Evolutionary conservation across 345 rosid genomes (phyloP).

Genomic region (Zanthoxylum bungeanum): DNA sequence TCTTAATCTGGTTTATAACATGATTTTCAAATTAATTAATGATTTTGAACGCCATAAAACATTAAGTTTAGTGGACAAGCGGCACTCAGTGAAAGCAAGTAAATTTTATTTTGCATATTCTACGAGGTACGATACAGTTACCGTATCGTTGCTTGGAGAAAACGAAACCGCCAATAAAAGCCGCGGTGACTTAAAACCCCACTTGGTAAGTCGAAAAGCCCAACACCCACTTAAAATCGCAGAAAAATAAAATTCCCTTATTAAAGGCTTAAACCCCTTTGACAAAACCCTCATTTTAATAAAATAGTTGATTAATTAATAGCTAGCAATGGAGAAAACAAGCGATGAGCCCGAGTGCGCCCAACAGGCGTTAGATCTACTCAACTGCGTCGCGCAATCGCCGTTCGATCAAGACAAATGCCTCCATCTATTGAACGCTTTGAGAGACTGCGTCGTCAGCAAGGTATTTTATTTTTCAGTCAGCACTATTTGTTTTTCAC

Average conservation of each 20-base stretch:
- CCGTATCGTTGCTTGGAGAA: neutral
- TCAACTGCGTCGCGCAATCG: constrained; percentile 74
- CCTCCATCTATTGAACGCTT: constrained; percentile 45
- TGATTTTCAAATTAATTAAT: too few species aligned
- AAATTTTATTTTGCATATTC: too few species aligned
- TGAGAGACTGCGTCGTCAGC: constrained; percentile 61
- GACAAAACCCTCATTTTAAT: constrained; percentile 5
- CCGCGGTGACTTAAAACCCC: too few species aligned
- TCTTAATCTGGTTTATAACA: too few species aligned
- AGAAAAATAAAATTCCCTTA: too few species aligned
- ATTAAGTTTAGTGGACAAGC: too few species aligned
- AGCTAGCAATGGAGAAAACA: constrained; percentile 43
- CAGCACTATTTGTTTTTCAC: neutral
- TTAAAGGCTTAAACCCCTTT: too few species aligned
- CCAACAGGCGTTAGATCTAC: constrained; percentile 63
- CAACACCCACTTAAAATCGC: too few species aligned
- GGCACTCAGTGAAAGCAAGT: too few species aligned
- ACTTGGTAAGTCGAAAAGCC: too few species aligned
- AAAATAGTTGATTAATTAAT: neutral
- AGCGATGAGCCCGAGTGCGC: constrained; percentile 51
- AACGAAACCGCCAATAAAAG: neutral
- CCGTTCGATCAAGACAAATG: constrained; percentile 69
- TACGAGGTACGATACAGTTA: too few species aligned
- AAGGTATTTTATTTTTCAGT: constrained; percentile 42
- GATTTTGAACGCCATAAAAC: too few species aligned